Evolutionary conservation across 2,329 filamentous ascomycete genomes (phyloP).

Genomic region (Chaetomium strumarium): DNA sequence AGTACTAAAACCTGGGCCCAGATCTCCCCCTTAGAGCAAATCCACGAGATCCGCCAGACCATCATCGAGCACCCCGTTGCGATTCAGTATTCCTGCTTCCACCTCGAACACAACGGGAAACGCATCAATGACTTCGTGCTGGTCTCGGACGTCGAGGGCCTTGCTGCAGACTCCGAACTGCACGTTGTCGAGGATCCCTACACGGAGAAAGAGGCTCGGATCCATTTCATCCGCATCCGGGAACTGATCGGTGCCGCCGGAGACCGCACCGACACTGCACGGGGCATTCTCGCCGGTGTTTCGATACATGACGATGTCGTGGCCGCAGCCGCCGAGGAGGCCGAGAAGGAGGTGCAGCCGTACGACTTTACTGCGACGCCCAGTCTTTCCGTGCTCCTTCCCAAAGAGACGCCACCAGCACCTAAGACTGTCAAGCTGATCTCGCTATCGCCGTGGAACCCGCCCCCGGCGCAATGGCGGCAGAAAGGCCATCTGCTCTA

Average conservation of each 20-base stretch:
- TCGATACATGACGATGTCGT: slow-evolving; percentile 81
- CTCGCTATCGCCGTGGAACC: slow-evolving; percentile 90
- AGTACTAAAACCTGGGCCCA: slow-evolving; percentile 36
- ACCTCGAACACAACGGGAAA: slow-evolving; percentile 83
- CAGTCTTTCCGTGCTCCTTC: slow-evolving; percentile 65
- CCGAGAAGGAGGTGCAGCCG: slow-evolving; percentile 49
- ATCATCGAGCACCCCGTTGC: slow-evolving; percentile 89
- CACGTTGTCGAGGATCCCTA: slow-evolving; percentile 89
- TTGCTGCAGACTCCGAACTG: slow-evolving; percentile 72
- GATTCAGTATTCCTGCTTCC: slow-evolving; percentile 98
- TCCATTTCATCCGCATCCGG: slow-evolving; percentile 85
- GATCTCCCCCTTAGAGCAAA: slow-evolving; percentile 90
- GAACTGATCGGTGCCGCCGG: slow-evolving; percentile 91
- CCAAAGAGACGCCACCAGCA: slow-evolving; percentile 56
- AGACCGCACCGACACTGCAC: slow-evolving; percentile 77
- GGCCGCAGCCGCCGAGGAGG: slow-evolving; percentile 37
- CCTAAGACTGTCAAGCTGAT: slow-evolving; percentile 91
- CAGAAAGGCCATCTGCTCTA: slow-evolving; percentile 93
- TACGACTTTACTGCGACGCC: slow-evolving; percentile 72
- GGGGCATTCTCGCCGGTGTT: slow-evolving; percentile 77
- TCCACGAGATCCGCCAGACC: slow-evolving; percentile 94
- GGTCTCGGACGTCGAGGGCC: slow-evolving; percentile 78
- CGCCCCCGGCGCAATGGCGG: slow-evolving; percentile 82
- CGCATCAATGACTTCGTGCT: slow-evolving; percentile 94
- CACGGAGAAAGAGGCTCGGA: slow-evolving; percentile 94